phyloP scores from a whole-genome alignment of 345 rosid species.

The Dipteronia sinensis region DNA sequence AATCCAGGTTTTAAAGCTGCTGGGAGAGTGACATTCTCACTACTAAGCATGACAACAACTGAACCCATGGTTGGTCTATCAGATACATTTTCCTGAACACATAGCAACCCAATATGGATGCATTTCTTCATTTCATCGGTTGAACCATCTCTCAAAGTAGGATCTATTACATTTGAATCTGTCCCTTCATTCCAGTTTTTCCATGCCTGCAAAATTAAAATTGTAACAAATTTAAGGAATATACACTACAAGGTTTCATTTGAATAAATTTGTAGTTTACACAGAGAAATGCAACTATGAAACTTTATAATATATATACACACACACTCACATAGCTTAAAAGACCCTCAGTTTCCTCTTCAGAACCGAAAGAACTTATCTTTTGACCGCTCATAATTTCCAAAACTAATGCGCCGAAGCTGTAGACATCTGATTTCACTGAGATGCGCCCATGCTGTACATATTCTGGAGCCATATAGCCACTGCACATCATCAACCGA shows the following conservation, averaged over 20 bases:
- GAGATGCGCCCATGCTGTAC: constrained; percentile 26
- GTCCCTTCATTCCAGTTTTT: constrained; percentile 33
- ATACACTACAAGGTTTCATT: no score
- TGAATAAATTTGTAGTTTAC: neutral
- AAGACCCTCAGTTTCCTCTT: constrained; percentile 15
- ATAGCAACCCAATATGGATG: constrained; percentile 56
- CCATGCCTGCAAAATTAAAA: constrained; percentile 32
- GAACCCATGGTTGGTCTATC: constrained; percentile 52
- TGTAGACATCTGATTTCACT: constrained; percentile 24
- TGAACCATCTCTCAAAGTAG: constrained; percentile 30
- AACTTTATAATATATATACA: neutral
- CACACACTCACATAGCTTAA: constrained; percentile 4
- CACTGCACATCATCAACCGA: constrained; percentile 6
- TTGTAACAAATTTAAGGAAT: no score
- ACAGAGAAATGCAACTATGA: neutral
- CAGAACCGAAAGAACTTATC: neutral
- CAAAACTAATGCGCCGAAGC: constrained; percentile 21
- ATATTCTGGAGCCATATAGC: constrained; percentile 39
- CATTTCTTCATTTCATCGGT: constrained; percentile 46
- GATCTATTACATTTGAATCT: constrained; percentile 36
- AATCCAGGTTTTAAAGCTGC: constrained; percentile 42
- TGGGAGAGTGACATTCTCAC: constrained; percentile 39
- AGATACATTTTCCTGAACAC: constrained; percentile 49
- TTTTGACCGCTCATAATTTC: constrained; percentile 16
- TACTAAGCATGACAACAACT: constrained; percentile 47